Percentiles rank a stretch among this genome's conserved stretches.
Evolutionary conservation across 2,329 filamentous ascomycete genomes (phyloP).

Genomic region (Verticillium tricorpus): DNA sequence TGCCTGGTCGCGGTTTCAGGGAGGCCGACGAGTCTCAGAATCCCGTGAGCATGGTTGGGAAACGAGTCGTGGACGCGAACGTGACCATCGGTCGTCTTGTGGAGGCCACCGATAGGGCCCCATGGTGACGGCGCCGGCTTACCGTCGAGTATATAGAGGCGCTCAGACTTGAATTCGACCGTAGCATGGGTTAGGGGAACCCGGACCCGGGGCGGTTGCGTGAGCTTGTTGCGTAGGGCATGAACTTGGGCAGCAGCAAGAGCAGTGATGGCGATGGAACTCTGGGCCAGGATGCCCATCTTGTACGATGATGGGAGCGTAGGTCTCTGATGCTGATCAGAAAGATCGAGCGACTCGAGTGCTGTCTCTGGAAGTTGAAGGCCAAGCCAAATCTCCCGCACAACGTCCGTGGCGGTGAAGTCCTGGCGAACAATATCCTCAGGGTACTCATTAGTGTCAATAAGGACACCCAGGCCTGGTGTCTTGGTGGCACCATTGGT

Average conservation of each 20-base stretch:
- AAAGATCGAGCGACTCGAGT: neutral
- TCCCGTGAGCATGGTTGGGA: slow-evolving; percentile 41
- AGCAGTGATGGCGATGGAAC: slow-evolving; percentile 45
- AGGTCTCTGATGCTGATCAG: slow-evolving; percentile 7
- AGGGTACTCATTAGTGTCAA: too few species aligned
- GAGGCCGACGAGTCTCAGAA: slow-evolving; percentile 38
- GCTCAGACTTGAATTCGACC: slow-evolving; percentile 49
- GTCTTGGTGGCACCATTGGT: too few species aligned
- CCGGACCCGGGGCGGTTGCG: slow-evolving; percentile 27
- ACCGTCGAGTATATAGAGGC: slow-evolving; percentile 39
- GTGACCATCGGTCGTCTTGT: slow-evolving; percentile 45
- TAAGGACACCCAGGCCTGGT: too few species aligned
- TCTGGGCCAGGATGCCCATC: slow-evolving; percentile 47
- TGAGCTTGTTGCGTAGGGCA: slow-evolving; percentile 22
- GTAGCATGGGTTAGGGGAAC: slow-evolving; percentile 41
- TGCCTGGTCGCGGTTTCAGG: slow-evolving; percentile 23
- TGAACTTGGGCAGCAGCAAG: slow-evolving; percentile 43
- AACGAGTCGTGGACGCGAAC: slow-evolving; percentile 53
- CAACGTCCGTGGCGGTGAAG: slow-evolving; percentile 3
- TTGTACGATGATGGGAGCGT: slow-evolving; percentile 48
- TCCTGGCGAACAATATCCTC: neutral
- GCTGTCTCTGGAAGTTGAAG: slow-evolving; percentile 1
- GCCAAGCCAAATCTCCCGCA: slow-evolving; percentile 5
- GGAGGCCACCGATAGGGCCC: slow-evolving; percentile 44
- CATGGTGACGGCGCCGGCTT: slow-evolving; percentile 25